Base-by-base conservation (phyloP, 768 basidiomycete genomes). In the Omphalotus guepiniiformis region DNA sequence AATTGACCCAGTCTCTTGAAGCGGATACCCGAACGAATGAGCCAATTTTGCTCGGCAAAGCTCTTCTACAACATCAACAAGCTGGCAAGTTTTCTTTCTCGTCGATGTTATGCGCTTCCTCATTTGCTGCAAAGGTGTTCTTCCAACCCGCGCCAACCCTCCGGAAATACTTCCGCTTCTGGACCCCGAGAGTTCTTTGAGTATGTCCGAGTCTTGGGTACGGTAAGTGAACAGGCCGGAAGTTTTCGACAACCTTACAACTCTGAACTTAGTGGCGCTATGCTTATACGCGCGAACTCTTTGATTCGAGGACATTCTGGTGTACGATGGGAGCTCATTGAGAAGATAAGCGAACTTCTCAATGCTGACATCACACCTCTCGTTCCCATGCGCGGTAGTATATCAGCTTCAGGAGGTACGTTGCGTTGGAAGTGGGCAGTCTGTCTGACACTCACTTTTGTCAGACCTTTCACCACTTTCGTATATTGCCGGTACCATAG, bases 151-250 rank as follows among this genome's bases (percentile, higher is more conserved):
- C 8, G 53, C 61, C 35, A 66, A 66, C 18, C 58, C 70, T 5
- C 71, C 70, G 5, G 56, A 71, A 38, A 68, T 68, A 15, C 69
- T 90, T 3, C 84, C 89, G 8, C 74, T 91, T 22, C 71, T 78
- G 15, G 87, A 91, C 55, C 83, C 84, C 0, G 69, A 72, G 9
- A 68, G 76, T 29, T 78, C 83, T 9, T 80, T 80, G 26, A 78
- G 71, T 42, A 92, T 93, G 88, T 91, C 91, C 2, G 83, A 88
- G 52, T 70, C 90, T 3, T 93, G 92, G 87, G 90, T 92, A 38
- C 79, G n/a, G n/a, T n/a, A n/a, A 89, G 72, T 73, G 62, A 62
- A 62, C 54, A 69, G 70, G 64, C 68, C 73, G 21, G 65, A 68
- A 49, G 53, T 67, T 16, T 69, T 69, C 63, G 65, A 67, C n/a